These are phyloP conservation scores for Pseudocercospora eumusae DNA, from an alignment of 2,329 filamentous ascomycete species.

Conservation along the genomic window DNA sequence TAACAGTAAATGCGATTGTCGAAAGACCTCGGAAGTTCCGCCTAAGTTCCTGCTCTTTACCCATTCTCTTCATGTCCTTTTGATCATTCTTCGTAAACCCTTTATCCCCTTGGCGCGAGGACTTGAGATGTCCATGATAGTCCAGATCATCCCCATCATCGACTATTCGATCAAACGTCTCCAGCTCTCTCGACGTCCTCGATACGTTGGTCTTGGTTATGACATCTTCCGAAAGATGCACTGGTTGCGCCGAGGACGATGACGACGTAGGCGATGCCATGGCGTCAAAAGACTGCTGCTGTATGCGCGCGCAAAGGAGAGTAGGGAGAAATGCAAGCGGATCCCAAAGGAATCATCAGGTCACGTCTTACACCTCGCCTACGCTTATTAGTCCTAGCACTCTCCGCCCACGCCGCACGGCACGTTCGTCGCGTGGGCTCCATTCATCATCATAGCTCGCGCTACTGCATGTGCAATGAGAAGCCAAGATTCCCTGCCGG, in stretches of 20 bases:
- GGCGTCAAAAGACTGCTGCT: neutral
- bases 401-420: constrained; percentile 3
- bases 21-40: constrained; percentile 53
- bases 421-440: constrained; percentile 5
- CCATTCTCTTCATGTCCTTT: constrained; percentile 50
- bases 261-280: constrained; percentile 23
- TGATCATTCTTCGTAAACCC: constrained; percentile 37
- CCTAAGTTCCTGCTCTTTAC: constrained; percentile 52
- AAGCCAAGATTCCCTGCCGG: constrained; percentile 13
- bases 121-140: constrained; percentile 28
- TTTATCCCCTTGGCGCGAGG: constrained; percentile 17
- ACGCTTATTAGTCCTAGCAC: neutral
- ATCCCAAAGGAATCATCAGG: neutral
- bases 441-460: constrained; percentile 8
- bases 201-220: constrained; percentile 28
- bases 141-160: constrained; percentile 26
- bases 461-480: constrained; percentile 17
- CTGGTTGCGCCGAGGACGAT: constrained; percentile 28
- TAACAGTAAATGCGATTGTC: constrained; percentile 52
- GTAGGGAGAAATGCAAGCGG: constrained; percentile 2
- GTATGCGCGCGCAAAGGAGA: neutral
- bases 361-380: constrained; percentile 10
- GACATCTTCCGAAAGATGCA: constrained; percentile 24
- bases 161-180: constrained; percentile 23
- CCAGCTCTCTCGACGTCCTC: constrained; percentile 21